Conservation (phyloP, 768 basidiomycete genomes). For the Lanmaoa pseudosensibilis region DNA sequence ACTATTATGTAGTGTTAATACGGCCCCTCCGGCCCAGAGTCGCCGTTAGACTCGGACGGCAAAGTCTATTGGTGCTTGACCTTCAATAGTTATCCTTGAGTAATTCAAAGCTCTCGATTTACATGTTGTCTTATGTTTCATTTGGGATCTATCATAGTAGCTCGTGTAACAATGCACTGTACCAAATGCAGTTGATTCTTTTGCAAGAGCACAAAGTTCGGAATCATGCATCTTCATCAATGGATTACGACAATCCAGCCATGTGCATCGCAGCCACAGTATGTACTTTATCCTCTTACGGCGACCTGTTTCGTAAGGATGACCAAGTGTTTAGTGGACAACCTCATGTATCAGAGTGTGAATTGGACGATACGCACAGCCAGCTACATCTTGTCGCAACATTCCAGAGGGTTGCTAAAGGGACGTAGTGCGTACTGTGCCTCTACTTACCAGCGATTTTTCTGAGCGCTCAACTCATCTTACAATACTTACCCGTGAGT, state of each 20-base stretch:
- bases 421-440: too few species aligned
- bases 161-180: not conserved
- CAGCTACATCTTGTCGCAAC: not conserved
- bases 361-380: not conserved
- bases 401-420: not conserved
- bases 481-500: too few species aligned
- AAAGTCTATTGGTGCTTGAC: not conserved
- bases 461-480: not conserved
- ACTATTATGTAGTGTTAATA: not conserved
- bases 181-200: not conserved
- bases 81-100: not conserved
- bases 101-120: not conserved
- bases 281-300: not conserved
- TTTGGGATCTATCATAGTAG: not conserved
- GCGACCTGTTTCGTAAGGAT: too few species aligned
- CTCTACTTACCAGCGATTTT: not conserved
- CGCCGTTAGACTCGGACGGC: not conserved
- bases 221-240: not conserved
- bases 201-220: not conserved
- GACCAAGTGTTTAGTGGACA: too few species aligned
- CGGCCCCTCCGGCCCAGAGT: not conserved
- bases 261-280: not conserved
- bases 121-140: not conserved
- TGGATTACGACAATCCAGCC: not conserved
- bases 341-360: not conserved